Conservation (phyloP, 768 basidiomycete species). For the Podaxis sp. region DNA sequence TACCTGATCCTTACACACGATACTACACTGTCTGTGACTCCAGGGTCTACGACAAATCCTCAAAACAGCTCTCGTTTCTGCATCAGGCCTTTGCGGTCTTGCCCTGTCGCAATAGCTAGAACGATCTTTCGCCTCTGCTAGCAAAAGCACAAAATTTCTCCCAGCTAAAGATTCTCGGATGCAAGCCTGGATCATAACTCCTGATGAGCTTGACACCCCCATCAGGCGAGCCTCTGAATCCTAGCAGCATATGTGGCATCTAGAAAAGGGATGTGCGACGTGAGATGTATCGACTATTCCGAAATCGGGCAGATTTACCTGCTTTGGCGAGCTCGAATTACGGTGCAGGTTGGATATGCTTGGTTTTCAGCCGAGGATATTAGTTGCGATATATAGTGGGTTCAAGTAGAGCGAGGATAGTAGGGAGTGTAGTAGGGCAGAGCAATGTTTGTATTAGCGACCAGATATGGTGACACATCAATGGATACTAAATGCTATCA, state of each 20-base stretch:
- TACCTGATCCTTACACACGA: slow-evolving; percentile 15
- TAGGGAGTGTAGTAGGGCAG: neutral
- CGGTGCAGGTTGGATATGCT: neutral
- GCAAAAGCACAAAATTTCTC: neutral
- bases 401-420: neutral
- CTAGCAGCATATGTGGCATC: neutral
- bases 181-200: neutral
- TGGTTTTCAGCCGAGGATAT: neutral
- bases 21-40: slow-evolving; percentile 5
- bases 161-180: neutral
- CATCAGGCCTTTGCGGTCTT: slow-evolving; percentile 13
- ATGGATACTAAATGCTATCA: slow-evolving; percentile 1
- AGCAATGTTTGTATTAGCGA: slow-evolving; percentile 1
- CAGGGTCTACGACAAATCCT: slow-evolving; percentile 13
- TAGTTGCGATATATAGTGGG: neutral
- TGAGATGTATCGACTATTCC: neutral
- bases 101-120: slow-evolving; percentile 17
- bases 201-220: neutral
- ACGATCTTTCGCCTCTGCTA: slow-evolving; percentile 11
- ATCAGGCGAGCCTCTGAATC: neutral
- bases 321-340: slow-evolving; percentile 13
- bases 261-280: slow-evolving; percentile 13
- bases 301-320: neutral
- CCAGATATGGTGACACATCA: slow-evolving; percentile 8
- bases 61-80: slow-evolving; percentile 16